Percentiles rank a stretch among this genome's conserved stretches.
Conservation (phyloP, 257 asterid species). For the Gentiana macrophylla region DNA sequence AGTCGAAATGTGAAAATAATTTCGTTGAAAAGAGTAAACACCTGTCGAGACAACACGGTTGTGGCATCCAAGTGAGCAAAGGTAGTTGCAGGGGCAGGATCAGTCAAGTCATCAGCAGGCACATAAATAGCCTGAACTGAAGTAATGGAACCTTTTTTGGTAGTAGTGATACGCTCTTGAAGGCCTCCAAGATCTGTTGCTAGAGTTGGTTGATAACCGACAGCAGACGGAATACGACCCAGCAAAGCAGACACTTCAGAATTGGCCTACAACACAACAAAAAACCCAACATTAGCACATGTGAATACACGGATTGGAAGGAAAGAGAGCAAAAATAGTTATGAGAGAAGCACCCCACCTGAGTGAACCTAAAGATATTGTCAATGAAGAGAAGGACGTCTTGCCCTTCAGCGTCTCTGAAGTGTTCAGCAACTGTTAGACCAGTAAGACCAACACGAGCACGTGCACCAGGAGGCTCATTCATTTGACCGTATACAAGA, state of each 20-base stretch:
- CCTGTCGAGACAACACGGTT: slow-evolving; percentile 89
- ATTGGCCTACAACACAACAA: slow-evolving; percentile 50
- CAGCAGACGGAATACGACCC: slow-evolving; percentile 99
- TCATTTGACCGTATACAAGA: slow-evolving; percentile 96
- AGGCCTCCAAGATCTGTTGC: slow-evolving; percentile 99
- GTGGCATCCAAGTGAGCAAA: slow-evolving; percentile 99
- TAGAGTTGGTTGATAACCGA: slow-evolving; percentile 93
- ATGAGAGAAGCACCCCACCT: slow-evolving; percentile 28
- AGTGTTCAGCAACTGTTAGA: slow-evolving; percentile 93
- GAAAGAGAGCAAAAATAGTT: neutral
- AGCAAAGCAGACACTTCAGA: slow-evolving; percentile 98
- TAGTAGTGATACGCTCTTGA: slow-evolving; percentile 93
- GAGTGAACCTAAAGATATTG: slow-evolving; percentile 93
- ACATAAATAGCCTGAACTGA: slow-evolving; percentile 97
- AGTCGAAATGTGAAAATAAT: neutral
- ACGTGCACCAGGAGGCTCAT: slow-evolving; percentile 99
- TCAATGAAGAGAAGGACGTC: slow-evolving; percentile 98
- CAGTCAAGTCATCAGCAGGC: slow-evolving; percentile 99
- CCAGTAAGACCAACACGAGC: slow-evolving; percentile 99
- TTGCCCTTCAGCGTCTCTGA: slow-evolving; percentile 98
- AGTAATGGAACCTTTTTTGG: slow-evolving; percentile 92
- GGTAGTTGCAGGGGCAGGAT: slow-evolving; percentile 98
- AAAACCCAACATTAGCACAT: neutral
- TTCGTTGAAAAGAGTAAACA: neutral
- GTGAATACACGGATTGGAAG: neutral